Percentiles rank a stretch among this genome's conserved stretches.
Conservation (phyloP, 164 flowering plant genomes). For the Tinospora cordifolia region DNA sequence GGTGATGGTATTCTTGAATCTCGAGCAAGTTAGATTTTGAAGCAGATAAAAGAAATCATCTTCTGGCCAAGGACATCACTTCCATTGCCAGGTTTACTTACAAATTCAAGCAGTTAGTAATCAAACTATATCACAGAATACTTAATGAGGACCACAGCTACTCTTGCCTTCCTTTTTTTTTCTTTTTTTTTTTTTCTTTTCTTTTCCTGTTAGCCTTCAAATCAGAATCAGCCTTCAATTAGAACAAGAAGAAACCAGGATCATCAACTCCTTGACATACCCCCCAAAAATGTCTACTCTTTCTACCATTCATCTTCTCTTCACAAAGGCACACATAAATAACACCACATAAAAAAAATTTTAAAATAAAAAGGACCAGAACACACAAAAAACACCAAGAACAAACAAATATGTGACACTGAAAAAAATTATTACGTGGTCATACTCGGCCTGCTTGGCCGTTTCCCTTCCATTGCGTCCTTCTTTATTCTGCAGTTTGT, state of each 20-base stretch:
- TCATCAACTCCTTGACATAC: constrained; percentile 16
- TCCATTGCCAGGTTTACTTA: constrained; percentile 21
- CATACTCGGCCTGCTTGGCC: constrained; percentile 39
- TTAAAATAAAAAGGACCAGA: constrained; percentile 14
- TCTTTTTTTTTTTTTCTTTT: neutral
- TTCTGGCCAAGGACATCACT: neutral
- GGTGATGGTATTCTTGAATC: too few species aligned
- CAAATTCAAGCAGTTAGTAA: constrained; percentile 38
- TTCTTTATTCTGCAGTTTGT: constrained; percentile 65
- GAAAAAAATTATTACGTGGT: constrained; percentile 20
- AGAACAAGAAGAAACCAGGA: constrained; percentile 19
- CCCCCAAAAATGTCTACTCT: constrained; percentile 24
- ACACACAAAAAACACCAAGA: constrained; percentile 33
- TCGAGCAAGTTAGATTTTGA: neutral
- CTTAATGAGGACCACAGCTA: constrained; percentile 18
- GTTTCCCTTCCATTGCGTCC: constrained; percentile 98
- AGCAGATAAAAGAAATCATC: neutral
- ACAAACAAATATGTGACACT: constrained; percentile 26
- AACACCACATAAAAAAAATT: constrained; percentile 17
- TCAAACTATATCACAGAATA: constrained; percentile 23
- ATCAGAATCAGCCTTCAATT: constrained; percentile 5
- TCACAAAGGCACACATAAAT: constrained; percentile 21
- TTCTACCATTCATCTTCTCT: constrained; percentile 19
- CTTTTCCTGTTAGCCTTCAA: constrained; percentile 13
- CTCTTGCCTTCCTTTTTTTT: too few species aligned